Percentiles rank a stretch among this genome's conserved stretches.
Evolutionary conservation across 1,284 basidiomycete species (phyloP).

Genomic region (Microbotryum silenes-acaulis): DNA sequence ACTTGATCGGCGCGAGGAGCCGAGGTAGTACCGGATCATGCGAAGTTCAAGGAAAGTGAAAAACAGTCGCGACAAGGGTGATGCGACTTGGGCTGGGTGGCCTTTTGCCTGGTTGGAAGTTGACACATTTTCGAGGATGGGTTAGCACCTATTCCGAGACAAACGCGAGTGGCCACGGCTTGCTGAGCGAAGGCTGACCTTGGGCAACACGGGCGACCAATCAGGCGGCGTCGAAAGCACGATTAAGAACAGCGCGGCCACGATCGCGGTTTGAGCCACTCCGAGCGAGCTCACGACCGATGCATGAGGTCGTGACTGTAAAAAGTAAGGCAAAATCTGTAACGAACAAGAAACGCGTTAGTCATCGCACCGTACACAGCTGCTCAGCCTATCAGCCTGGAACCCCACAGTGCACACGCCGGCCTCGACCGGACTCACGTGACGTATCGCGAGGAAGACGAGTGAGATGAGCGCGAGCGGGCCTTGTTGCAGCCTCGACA

Average conservation of each 20-base stretch:
- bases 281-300: conserved; percentile 9
- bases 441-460: too few species aligned
- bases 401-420: too few species aligned
- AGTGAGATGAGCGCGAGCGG: too few species aligned
- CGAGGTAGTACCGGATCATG: conserved; percentile 16
- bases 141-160: neutral
- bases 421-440: too few species aligned
- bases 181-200: neutral
- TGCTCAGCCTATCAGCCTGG: too few species aligned
- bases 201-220: neutral
- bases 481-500: neutral
- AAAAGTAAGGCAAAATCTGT: neutral
- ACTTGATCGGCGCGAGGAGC: neutral
- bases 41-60: conserved; percentile 24
- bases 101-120: neutral
- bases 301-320: neutral
- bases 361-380: too few species aligned
- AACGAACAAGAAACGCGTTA: too few species aligned
- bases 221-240: conserved; percentile 16
- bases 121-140: neutral
- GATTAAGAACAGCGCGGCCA: neutral
- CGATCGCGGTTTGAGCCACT: conserved; percentile 5
- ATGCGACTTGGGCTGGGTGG: conserved; percentile 26
- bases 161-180: too few species aligned
- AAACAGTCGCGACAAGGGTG: conserved; percentile 22